These are phyloP conservation scores for Ascochyta lentis DNA, from an alignment of 2,329 filamentous ascomycete species.

Conservation along the genomic window DNA sequence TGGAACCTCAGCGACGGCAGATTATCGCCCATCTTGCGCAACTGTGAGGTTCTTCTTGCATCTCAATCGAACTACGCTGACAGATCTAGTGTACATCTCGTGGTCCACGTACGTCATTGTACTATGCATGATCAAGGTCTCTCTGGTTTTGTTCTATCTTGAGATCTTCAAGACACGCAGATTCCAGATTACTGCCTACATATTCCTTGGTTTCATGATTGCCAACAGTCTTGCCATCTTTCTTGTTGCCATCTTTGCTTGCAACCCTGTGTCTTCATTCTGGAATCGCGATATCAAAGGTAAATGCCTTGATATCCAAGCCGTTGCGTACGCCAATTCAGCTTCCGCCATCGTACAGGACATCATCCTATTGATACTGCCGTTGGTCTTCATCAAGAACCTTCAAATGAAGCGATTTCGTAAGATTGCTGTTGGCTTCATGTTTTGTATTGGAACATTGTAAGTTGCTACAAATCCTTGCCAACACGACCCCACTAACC, in stretches of 20 bases:
- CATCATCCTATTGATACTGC: constrained; percentile 32
- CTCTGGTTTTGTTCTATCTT: constrained; percentile 37
- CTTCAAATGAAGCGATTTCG: constrained; percentile 30
- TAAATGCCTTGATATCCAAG: constrained; percentile 31
- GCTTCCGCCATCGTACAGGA: constrained; percentile 35
- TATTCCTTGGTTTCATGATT: constrained; percentile 25
- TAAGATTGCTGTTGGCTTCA: constrained; percentile 32
- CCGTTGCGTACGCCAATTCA: constrained; percentile 32
- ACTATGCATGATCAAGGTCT: constrained; percentile 35
- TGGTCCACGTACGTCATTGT: constrained; percentile 30
- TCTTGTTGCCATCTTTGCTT: constrained; percentile 32
- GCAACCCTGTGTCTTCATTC: constrained; percentile 32
- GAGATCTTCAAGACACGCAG: constrained; percentile 33
- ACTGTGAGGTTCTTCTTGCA: constrained; percentile 12
- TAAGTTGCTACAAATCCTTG: neutral
- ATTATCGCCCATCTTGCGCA: constrained; percentile 23
- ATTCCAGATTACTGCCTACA: constrained; percentile 25
- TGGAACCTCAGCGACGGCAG: constrained; percentile 29
- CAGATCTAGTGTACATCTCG: constrained; percentile 9
- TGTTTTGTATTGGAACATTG: constrained; percentile 39
- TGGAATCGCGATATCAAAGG: constrained; percentile 38
- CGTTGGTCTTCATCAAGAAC: constrained; percentile 29
- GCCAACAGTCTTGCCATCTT: constrained; percentile 25
- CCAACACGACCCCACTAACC: no score
- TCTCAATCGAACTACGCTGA: no score